Base-by-base conservation (phyloP, 108 stramenopile species). In the Schizochytrium sp. region DNA sequence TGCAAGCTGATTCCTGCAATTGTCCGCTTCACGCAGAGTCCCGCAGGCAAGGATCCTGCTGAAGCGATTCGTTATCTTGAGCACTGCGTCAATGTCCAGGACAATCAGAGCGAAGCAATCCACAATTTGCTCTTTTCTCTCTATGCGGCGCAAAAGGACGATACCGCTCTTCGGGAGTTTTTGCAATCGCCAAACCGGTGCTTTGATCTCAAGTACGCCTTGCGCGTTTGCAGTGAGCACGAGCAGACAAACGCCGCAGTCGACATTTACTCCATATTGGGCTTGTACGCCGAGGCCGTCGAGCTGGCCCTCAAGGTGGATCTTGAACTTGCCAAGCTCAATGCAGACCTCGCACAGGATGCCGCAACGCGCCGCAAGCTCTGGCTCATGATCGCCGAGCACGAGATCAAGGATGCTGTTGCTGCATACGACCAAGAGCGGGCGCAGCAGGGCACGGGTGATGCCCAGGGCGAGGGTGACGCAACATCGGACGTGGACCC, bases 141-240 rank as follows among this genome's bases (percentile, higher is more conserved):
- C n/a, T 83, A 83, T 45, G 45, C 76, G 51, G 51, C 76, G 10
- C 45, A 45, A 6, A 47, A 47, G 23, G 76, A 83, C 51, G 76
- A 83, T 23, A 53, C 48, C 8, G 51, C 45, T 6, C 76, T 83
- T 14, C 45, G 76, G 3, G 51, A 83, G 18, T 83, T 83, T 53
- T 4, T 83, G 18, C 76, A 83, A 45, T 83, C 76, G 44, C 76
- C 76, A 23, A 83, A 23, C 76, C 48, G 48, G 0, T 53, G 76
- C 51, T 83, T 83, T 34, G 76, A 83, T 45, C 76, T 83, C 76
- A 83, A 83, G 51, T 83, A 83, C 51, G 76, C 76, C 16, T 45
- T 83, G 10, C 76, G 76, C 76, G 23, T 83, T 12, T 83, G 76
- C 76, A 83, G 45, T 34, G 23, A 83, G n/a, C 45, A 83, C 76